Conservation (phyloP, 2,329 filamentous ascomycete species). For the Didymella sp. region DNA sequence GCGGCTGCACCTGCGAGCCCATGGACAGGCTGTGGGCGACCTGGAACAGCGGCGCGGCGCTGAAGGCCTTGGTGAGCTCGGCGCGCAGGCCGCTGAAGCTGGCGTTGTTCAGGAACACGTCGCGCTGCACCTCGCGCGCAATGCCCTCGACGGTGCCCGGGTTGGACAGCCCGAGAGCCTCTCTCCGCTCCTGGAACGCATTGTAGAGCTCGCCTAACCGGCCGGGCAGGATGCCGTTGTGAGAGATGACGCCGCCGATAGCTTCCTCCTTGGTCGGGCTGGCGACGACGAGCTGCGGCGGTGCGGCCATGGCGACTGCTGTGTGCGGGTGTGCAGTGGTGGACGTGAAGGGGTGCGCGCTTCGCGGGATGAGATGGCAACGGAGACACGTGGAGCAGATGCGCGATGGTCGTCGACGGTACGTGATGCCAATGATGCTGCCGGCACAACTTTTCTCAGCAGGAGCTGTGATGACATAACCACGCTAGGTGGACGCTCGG, state of each 20-base stretch:
- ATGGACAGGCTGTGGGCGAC: constrained; percentile 96
- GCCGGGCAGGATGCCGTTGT: constrained; percentile 73
- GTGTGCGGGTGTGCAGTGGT: not conserved
- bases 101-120: constrained; percentile 94
- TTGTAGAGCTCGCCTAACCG: constrained; percentile 78
- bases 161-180: constrained; percentile 86
- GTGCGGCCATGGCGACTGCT: constrained; percentile 28
- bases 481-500: constrained; percentile 22
- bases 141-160: constrained; percentile 91
- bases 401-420: constrained; percentile 33
- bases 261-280: constrained; percentile 44
- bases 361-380: constrained; percentile 29
- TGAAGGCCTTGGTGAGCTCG: constrained; percentile 96
- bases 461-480: constrained; percentile 38
- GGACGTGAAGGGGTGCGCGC: constrained; percentile 16
- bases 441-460: constrained; percentile 36
- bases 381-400: constrained; percentile 22
- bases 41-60: constrained; percentile 92
- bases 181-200: constrained; percentile 84
- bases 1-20: constrained; percentile 86
- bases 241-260: constrained; percentile 68
- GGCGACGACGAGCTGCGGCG: constrained; percentile 37
- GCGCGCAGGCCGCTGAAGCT: constrained; percentile 96
- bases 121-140: constrained; percentile 89
- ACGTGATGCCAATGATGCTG: constrained; percentile 17